A percentile compares a stretch with the other conserved stretches of the same genome.
These are phyloP conservation scores for Gynochthodes officinalis DNA, from an alignment of 257 asterid species.

Conservation along the genomic window DNA sequence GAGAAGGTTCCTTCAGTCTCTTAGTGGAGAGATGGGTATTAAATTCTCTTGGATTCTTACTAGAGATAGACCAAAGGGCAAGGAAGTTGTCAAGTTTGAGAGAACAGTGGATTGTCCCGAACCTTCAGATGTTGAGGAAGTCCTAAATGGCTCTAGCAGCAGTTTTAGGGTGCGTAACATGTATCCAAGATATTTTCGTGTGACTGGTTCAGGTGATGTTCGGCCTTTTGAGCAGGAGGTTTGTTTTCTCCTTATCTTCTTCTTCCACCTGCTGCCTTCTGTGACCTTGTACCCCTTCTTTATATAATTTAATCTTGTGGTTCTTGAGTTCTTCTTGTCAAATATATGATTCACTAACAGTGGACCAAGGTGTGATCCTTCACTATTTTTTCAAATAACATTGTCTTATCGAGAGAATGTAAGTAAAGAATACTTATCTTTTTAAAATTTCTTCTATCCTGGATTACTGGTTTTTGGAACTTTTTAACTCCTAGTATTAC, in stretches of 20 bases:
- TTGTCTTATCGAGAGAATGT: not conserved
- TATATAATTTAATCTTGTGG: not conserved
- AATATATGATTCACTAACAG: not conserved
- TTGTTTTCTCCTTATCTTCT: conserved; percentile 18
- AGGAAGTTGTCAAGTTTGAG: conserved; percentile 88
- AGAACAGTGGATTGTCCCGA: conserved; percentile 59
- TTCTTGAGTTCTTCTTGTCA: not conserved
- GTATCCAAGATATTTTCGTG: conserved; percentile 82
- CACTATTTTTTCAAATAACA: not conserved
- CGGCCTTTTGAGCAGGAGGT: conserved; percentile 87
- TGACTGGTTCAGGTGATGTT: conserved; percentile 97
- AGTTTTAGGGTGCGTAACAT: conserved; percentile 66
- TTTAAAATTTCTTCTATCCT: not conserved
- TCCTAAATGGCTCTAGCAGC: conserved; percentile 68
- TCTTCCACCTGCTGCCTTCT: not conserved
- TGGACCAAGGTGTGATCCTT: not conserved
- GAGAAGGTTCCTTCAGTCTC: conserved; percentile 69
- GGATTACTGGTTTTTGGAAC: not conserved
- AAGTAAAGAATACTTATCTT: not conserved
- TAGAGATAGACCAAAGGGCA: conserved; percentile 95
- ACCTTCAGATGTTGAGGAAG: conserved; percentile 67
- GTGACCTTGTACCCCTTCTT: not conserved
- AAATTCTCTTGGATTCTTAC: conserved; percentile 83
- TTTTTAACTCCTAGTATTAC: not conserved
- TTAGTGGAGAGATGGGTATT: conserved; percentile 51